These are phyloP conservation scores for Cladosporium sp. DNA, from an alignment of 2,329 filamentous ascomycete species.

Conservation along the genomic window DNA sequence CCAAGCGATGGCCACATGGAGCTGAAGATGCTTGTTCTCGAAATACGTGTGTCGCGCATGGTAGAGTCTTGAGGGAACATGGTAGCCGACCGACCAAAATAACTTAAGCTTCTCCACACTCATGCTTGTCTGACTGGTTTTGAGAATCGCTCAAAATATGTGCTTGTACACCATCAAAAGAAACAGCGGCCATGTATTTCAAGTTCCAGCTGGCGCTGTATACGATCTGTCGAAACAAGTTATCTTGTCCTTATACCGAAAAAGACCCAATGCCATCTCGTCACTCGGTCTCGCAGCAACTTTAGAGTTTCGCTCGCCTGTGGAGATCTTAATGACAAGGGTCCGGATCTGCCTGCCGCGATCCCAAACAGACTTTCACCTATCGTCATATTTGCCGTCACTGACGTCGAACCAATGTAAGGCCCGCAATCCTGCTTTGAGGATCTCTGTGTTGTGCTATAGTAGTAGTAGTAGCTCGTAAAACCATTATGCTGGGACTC, in stretches of 20 bases:
- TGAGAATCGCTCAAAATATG: no score
- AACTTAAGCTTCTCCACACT: conserved; percentile 2
- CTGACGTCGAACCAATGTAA: background rate
- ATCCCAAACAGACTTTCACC: background rate
- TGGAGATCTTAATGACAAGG: background rate
- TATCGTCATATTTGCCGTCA: conserved; percentile 9
- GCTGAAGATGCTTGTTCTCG: background rate
- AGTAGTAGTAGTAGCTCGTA: background rate
- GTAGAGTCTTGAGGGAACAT: background rate
- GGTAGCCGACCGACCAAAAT: background rate
- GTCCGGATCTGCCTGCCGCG: background rate
- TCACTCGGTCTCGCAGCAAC: no score
- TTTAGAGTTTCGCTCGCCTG: no score
- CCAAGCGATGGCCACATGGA: background rate
- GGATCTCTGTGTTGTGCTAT: background rate
- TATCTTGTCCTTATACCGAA: no score
- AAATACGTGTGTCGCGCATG: background rate
- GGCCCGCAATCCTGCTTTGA: background rate
- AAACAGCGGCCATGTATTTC: no score
- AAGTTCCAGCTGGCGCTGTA: no score
- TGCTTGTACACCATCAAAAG: no score
- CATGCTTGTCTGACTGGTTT: background rate
- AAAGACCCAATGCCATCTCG: no score
- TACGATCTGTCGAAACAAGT: no score
- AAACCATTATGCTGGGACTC: background rate